Base-by-base conservation (phyloP, 106 monocot species). In the Acorus gramineus region DNA sequence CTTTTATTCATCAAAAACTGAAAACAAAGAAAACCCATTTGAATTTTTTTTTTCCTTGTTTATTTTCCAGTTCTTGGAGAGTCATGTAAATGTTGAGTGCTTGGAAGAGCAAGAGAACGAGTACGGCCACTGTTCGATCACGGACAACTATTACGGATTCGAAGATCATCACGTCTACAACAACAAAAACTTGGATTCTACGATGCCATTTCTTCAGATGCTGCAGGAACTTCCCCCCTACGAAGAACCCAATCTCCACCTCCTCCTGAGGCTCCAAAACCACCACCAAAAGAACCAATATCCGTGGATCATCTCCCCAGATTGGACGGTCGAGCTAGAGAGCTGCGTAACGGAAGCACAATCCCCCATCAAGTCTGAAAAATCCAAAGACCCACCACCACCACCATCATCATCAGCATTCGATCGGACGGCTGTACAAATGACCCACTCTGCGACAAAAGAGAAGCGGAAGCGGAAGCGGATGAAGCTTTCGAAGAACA, bases 181-280 rank as follows among this genome's bases (percentile, higher is more conserved):
- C 47, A 2, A 10, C 45, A 28, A 54, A 47, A 14, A 49, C 59
- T 55, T 47, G 65, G 61, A 52, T 43, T 73, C 67, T 8, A 66
- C 74, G 4, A 77, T 72, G 65, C 82, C 88, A 9, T 93, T 93
- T 65, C 87, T 93, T 13, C 77, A 80, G 46, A 80, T 93, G 64
- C 85, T 93, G 49, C 80, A 77, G 45, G 78, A 62, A 57, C 58
- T 64, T 56, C 52, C 4, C 52, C 44, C 73, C 57, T 47, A 73
- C 14, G 64, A 44, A 49, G 71, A 66, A 57, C 57, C 82, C n/a
- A 53, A 75, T 48, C 58, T 80, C 57, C 76, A 78, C 73, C 66
- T 80, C 42, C 75, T 82, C 48, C 70, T 86, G 50, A 48, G 68
- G 47, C 52, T 77, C 5, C 86, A 81, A 50, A 64, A 75, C 66